Conservation (phyloP, 2,329 filamentous ascomycete genomes). For the Aspergillus sp. region DNA sequence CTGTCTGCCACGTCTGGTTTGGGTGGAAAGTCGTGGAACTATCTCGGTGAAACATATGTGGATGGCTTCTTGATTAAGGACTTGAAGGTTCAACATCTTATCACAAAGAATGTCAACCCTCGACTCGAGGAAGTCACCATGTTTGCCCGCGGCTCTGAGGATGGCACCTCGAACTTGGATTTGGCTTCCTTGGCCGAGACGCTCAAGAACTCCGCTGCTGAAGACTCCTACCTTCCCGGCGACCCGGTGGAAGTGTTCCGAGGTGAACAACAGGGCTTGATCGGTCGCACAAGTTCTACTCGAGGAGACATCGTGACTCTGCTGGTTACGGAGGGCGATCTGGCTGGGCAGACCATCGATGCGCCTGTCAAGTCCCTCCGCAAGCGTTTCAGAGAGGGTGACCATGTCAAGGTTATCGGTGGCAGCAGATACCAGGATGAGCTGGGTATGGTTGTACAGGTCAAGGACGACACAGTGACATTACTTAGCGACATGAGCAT, state of each 20-base stretch:
- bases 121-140: constrained; percentile 93
- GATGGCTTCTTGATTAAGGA: constrained; percentile 94
- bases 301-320: constrained; percentile 91
- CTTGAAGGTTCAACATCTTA: constrained; percentile 82
- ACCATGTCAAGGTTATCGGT: constrained; percentile 98
- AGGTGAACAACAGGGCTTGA: constrained; percentile 89
- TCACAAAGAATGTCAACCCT: constrained; percentile 88
- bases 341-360: constrained; percentile 82
- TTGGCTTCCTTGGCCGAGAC: constrained; percentile 87
- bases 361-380: constrained; percentile 89
- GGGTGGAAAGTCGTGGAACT: constrained; percentile 72
- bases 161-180: constrained; percentile 92
- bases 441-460: constrained; percentile 94
- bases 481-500: constrained; percentile 90
- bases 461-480: constrained; percentile 88
- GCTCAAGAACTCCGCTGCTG: constrained; percentile 78
- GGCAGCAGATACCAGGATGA: constrained; percentile 93
- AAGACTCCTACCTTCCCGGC: constrained; percentile 83
- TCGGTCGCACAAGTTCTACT: constrained; percentile 82
- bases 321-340: constrained; percentile 76
- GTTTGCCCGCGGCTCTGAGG: constrained; percentile 84
- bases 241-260: constrained; percentile 97
- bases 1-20: constrained; percentile 56
- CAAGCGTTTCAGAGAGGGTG: constrained; percentile 89
- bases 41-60: constrained; percentile 85